Evolutionary conservation across 2,329 filamentous ascomycete species (phyloP), one percentile per base, ranked within the genome.

Genomic region (Fusarium stilboides): DNA sequence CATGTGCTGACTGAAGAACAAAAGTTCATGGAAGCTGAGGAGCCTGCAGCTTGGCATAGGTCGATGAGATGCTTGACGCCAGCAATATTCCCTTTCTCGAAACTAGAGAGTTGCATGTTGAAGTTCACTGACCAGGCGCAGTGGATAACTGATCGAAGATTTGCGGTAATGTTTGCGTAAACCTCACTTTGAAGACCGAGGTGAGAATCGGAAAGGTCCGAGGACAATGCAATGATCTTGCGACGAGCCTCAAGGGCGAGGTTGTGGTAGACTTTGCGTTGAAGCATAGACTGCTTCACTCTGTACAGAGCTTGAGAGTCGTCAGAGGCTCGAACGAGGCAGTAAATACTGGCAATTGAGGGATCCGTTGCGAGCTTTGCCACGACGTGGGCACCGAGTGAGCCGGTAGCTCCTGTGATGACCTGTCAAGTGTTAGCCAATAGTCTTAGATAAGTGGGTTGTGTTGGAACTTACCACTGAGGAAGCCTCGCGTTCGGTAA

Each of bases 371-470:
- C 85, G 8, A 91, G 81, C 17, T 89, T 83, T 2, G 85, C 84
- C 3, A 88, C 80, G 1, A 89, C 78, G 62, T 89, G 86, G 1
- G 86, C 84, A 9, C 89, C 89, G 1, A 91, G 79, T 9, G 86
- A 87, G 2, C 89, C 89, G 1, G 89, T 90, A 0, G 84, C 84
- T 10, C 88, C 88, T 1, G 88, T 91, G n/a, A 90, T 75, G 19
- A 55, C 65, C 12, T 69, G 33, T 9, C 9, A 55, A 19, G 2
- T 51, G 17, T 51, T 20, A 51, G 44, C 15, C n/a, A 15, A 14
- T 6, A 14, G 5, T 4, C 15, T n/a, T 3, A 1, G 5, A 46
- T 2, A 9, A 31, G 17, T 22, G 13, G 17, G 2, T 12, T 19
- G 19, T 20, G 28, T 31, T 33, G 24, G n/a, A 13, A 33, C 44